Conservation (phyloP, 805 yeast species). For the Jamesozyma hellenica region DNA sequence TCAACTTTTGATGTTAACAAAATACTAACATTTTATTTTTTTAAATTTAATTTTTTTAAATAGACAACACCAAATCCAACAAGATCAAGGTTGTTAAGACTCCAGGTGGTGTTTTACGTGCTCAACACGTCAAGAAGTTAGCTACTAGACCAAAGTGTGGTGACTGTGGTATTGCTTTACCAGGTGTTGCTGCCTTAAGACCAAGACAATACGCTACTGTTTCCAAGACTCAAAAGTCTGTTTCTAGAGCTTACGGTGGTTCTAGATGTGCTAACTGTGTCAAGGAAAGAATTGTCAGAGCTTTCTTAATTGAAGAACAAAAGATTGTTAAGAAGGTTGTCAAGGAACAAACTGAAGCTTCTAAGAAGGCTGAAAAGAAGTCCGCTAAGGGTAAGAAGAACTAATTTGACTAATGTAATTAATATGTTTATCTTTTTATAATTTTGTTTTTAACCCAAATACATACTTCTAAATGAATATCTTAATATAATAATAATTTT, state of each 20-base stretch:
- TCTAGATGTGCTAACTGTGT: slow-evolving; percentile 96
- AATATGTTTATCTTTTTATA: slow-evolving; percentile 1
- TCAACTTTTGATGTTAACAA: too few species aligned
- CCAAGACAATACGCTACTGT: slow-evolving; percentile 95
- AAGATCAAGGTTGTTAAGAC: slow-evolving; percentile 99
- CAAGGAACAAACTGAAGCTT: slow-evolving; percentile 90
- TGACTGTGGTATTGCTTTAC: slow-evolving; percentile 72
- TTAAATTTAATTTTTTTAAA: slow-evolving; percentile 1
- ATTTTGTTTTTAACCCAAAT: background rate
- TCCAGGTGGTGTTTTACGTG: slow-evolving; percentile 98
- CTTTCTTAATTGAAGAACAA: slow-evolving; percentile 99
- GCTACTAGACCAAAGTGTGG: slow-evolving; percentile 85
- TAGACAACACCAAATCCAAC: slow-evolving; percentile 99
- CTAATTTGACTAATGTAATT: slow-evolving; percentile 6
- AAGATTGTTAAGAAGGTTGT: slow-evolving; percentile 98
- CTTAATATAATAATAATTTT: background rate
- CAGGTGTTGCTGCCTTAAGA: slow-evolving; percentile 89
- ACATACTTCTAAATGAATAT: background rate
- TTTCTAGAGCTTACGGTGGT: slow-evolving; percentile 99
- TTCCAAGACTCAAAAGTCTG: slow-evolving; percentile 95
- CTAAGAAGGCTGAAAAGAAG: slow-evolving; percentile 47
- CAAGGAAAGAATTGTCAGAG: slow-evolving; percentile 98
- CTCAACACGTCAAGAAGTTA: slow-evolving; percentile 90
- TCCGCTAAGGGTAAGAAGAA: slow-evolving; percentile 22
- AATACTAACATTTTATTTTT: background rate